These are phyloP conservation scores for Paecilomyces fulvus DNA, from an alignment of 2,329 filamentous ascomycete genomes.

Conservation along the genomic window DNA sequence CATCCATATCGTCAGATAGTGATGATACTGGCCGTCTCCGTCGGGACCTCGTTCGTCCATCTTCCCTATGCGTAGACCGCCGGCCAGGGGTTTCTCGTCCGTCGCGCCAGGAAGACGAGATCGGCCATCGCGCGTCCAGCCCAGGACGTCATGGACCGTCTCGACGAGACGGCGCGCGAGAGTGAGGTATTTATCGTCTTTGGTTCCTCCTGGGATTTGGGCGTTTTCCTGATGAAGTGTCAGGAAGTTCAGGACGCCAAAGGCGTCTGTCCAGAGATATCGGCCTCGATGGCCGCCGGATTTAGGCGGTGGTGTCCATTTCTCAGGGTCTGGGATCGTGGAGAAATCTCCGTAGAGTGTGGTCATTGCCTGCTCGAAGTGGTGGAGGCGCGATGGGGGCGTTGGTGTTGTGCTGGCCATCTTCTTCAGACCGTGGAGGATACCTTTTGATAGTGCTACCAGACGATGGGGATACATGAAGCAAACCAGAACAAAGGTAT, in stretches of 20 bases:
- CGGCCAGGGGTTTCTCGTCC: slow-evolving; percentile 43
- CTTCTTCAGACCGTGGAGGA: background rate
- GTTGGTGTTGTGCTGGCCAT: slow-evolving; percentile 3
- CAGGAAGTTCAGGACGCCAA: slow-evolving; percentile 51
- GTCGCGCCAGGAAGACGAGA: slow-evolving; percentile 44
- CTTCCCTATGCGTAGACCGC: slow-evolving; percentile 53
- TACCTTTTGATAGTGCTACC: background rate
- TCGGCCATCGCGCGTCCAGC: slow-evolving; percentile 42
- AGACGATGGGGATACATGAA: background rate
- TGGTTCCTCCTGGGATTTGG: slow-evolving; percentile 1
- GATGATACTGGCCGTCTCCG: slow-evolving; percentile 53
- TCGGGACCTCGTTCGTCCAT: slow-evolving; percentile 40
- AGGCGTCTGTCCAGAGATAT: slow-evolving; percentile 55
- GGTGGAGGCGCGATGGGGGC: slow-evolving; percentile 17
- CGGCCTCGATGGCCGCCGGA: slow-evolving; percentile 50
- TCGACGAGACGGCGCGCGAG: slow-evolving; percentile 43
- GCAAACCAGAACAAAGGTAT: background rate
- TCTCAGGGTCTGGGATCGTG: slow-evolving; percentile 18
- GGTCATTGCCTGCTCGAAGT: slow-evolving; percentile 30
- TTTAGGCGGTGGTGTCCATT: slow-evolving; percentile 43
- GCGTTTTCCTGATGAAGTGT: slow-evolving; percentile 41
- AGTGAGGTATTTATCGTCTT: slow-evolving; percentile 35
- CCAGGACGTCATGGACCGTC: slow-evolving; percentile 47
- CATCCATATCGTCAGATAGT: slow-evolving; percentile 56
- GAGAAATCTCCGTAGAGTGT: slow-evolving; percentile 32